Evolutionary conservation across 306 rosid species (phyloP).

Genomic region (Sicyos edulis): DNA sequence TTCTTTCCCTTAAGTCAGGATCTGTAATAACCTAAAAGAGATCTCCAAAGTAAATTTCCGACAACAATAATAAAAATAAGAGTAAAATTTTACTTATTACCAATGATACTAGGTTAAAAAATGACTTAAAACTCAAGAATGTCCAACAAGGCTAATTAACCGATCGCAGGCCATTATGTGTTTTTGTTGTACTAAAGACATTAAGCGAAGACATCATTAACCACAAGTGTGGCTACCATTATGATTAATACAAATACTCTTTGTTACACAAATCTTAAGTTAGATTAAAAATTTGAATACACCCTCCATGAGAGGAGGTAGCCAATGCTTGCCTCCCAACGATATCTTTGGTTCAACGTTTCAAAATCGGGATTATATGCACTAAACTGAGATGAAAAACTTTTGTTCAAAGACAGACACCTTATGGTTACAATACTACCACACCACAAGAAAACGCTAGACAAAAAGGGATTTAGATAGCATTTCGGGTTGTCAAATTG

Average conservation of each 20-base stretch:
- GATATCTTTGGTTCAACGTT: background rate
- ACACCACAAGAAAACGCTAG: no score
- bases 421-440: no score
- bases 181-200: background rate
- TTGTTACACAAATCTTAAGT: background rate
- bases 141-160: background rate
- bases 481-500: no score
- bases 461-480: no score
- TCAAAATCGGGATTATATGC: no score
- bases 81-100: background rate
- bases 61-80: background rate
- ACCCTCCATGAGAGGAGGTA: background rate
- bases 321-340: background rate
- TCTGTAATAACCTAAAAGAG: slow-evolving; percentile 62
- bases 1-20: slow-evolving; percentile 65
- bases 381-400: no score
- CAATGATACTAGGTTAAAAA: background rate
- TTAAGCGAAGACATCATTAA: background rate
- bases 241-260: background rate
- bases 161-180: background rate
- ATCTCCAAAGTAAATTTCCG: background rate
- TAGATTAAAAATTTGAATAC: background rate
- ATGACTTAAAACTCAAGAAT: background rate
- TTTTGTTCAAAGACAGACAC: no score
- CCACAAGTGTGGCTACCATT: background rate